Conservation (phyloP, 2,329 filamentous ascomycete species). For the Thielaviopsis euricoi region DNA sequence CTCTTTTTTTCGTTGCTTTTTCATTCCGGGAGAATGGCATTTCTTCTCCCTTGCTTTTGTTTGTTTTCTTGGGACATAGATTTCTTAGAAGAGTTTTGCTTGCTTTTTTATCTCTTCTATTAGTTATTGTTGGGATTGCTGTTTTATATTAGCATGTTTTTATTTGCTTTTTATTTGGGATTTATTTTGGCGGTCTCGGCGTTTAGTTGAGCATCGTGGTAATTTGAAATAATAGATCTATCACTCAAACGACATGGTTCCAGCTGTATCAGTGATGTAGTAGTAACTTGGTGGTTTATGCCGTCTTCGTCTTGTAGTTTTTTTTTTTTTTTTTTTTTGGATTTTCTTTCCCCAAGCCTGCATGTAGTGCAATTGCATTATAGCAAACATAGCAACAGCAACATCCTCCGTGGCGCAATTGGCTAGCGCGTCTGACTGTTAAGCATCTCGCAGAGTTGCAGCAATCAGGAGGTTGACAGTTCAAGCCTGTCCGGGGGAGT, state of each 20-base stretch:
- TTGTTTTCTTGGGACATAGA: not conserved
- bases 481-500: too few species aligned
- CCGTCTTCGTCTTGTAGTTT: not conserved
- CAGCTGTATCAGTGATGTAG: too few species aligned
- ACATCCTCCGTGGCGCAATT: not conserved
- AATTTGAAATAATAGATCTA: too few species aligned
- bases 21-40: not conserved
- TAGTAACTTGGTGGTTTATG: not conserved
- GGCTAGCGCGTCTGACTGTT: not conserved
- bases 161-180: too few species aligned
- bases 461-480: too few species aligned
- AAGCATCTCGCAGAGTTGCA: not conserved
- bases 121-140: too few species aligned
- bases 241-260: too few species aligned
- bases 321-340: not conserved
- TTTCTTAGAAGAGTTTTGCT: not conserved
- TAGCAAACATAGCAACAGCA: too few species aligned
- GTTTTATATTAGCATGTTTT: too few species aligned
- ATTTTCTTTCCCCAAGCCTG: too few species aligned
- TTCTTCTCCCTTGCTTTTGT: not conserved
- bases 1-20: not conserved
- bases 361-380: too few species aligned
- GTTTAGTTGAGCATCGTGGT: too few species aligned
- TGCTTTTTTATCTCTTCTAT: constrained; percentile 1
- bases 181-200: not conserved